A percentile compares a stretch with the other conserved stretches of the same genome.
phyloP scores from a whole-genome alignment of 2,329 filamentous ascomycete species.

The Pseudovirgaria hyperparasitica region DNA sequence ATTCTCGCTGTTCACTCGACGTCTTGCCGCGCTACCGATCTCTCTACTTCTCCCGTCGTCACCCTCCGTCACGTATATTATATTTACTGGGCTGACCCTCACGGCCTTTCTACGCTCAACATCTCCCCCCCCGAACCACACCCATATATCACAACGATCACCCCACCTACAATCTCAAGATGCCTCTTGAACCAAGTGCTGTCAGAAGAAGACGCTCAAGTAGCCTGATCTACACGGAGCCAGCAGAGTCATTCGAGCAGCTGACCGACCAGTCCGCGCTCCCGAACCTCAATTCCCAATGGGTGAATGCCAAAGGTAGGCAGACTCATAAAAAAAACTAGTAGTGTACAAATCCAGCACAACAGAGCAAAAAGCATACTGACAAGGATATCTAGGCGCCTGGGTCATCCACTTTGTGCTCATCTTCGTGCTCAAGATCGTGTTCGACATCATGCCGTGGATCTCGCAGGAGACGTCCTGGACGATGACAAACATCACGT shows the following conservation, averaged over 20 bases:
- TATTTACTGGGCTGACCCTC: conserved; percentile 4
- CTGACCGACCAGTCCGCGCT: conserved; percentile 91
- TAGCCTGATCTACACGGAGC: conserved; percentile 97
- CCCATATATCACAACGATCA: conserved; percentile 66
- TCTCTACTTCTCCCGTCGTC: conserved; percentile 2
- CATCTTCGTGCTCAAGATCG: conserved; percentile 82
- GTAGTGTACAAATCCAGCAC: conserved; percentile 1
- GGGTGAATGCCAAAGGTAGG: conserved; percentile 98
- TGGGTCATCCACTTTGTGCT: conserved; percentile 96
- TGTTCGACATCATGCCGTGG: conserved; percentile 92
- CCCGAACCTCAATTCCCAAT: conserved; percentile 93
- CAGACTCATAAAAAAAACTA: too few relatives aligned
- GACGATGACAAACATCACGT: conserved; percentile 97
- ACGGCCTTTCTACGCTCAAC: conserved; percentile 1
- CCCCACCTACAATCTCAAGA: conserved; percentile 52
- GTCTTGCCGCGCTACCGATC: conserved; percentile 1
- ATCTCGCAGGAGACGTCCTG: conserved; percentile 97
- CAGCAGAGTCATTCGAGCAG: conserved; percentile 91
- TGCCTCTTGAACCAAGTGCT: conserved; percentile 35
- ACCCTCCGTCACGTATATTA: conserved; percentile 2
- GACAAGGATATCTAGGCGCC: conserved; percentile 49
- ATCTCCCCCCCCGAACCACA: conserved; percentile 25
- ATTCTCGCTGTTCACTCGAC: too few relatives aligned
- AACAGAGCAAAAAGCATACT: not conserved
- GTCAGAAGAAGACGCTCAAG: conserved; percentile 86